Conservation (phyloP, 2,329 filamentous ascomycete species). For the Fusarium coffeatum region DNA sequence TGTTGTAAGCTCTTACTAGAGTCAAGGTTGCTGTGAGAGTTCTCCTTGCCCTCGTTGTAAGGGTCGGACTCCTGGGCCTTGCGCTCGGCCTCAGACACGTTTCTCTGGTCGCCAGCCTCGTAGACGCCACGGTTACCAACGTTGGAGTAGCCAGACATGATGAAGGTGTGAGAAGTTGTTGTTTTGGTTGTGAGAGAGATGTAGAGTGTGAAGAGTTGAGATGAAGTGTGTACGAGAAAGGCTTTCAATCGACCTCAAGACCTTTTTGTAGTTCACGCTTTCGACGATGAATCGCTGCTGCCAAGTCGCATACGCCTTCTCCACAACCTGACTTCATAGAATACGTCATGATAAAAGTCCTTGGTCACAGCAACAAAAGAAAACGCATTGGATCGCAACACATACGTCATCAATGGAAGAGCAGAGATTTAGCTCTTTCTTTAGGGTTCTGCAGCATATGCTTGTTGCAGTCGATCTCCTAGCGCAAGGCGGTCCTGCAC, state of each 20-base stretch:
- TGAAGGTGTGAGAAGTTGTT: slow-evolving; percentile 14
- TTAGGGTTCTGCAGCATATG: slow-evolving; percentile 16
- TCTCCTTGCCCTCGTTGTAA: slow-evolving; percentile 77
- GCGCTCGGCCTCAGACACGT: slow-evolving; percentile 64
- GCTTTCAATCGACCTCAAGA: background rate
- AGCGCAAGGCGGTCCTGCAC: slow-evolving; percentile 2
- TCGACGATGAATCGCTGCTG: slow-evolving; percentile 31
- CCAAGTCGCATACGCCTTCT: slow-evolving; percentile 26
- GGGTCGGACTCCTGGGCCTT: slow-evolving; percentile 69
- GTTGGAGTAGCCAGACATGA: slow-evolving; percentile 64
- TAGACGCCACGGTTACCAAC: slow-evolving; percentile 76
- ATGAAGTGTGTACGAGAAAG: slow-evolving; percentile 4
- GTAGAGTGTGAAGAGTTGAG: slow-evolving; percentile 4
- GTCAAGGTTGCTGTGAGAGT: slow-evolving; percentile 76
- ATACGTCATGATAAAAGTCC: slow-evolving; percentile 45
- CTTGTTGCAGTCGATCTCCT: slow-evolving; percentile 18
- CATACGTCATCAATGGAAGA: slow-evolving; percentile 38
- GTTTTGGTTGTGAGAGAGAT: background rate
- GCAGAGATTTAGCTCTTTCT: slow-evolving; percentile 17
- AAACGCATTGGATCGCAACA: slow-evolving; percentile 22
- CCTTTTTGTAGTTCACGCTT: slow-evolving; percentile 39
- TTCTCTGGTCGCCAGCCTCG: slow-evolving; percentile 82
- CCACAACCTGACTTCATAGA: slow-evolving; percentile 47
- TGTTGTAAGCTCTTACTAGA: slow-evolving; percentile 70
- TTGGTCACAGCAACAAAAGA: slow-evolving; percentile 21